Conservation (phyloP, 2,329 filamentous ascomycete species). For the Huntiella abstrusa region DNA sequence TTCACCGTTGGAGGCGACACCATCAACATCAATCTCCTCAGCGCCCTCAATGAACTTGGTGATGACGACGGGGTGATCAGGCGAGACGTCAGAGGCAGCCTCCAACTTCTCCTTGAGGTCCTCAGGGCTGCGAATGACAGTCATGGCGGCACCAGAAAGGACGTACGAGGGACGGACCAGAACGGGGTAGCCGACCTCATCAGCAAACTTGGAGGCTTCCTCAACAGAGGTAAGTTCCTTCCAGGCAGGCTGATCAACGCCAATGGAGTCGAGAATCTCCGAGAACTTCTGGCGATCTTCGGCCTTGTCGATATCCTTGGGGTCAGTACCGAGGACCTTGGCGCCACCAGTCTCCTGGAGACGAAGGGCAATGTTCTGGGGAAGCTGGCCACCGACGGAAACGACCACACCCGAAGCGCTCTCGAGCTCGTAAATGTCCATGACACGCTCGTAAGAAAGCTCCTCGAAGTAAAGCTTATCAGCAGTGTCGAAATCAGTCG, state of each 20-base stretch:
- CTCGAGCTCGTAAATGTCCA: conserved; percentile 97
- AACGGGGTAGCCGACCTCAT: conserved; percentile 77
- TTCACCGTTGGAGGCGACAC: conserved; percentile 69
- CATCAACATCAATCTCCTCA: conserved; percentile 90
- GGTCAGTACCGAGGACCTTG: conserved; percentile 81
- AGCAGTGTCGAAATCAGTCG: conserved; percentile 72
- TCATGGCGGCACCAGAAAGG: conserved; percentile 95
- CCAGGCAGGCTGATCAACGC: conserved; percentile 93
- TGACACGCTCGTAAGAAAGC: conserved; percentile 87
- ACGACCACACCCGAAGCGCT: conserved; percentile 72
- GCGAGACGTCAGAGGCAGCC: conserved; percentile 75
- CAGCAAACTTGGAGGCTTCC: conserved; percentile 73
- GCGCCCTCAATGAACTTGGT: conserved; percentile 97
- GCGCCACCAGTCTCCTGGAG: conserved; percentile 82
- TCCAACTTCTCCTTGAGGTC: conserved; percentile 91
- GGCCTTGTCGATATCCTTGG: conserved; percentile 88
- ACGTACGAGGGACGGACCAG: conserved; percentile 91
- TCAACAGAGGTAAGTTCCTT: conserved; percentile 84
- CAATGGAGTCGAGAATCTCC: conserved; percentile 88
- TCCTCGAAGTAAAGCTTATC: conserved; percentile 96
- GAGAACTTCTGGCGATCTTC: conserved; percentile 98
- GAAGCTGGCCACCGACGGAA: conserved; percentile 86
- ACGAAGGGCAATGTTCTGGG: conserved; percentile 90
- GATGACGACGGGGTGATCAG: conserved; percentile 95
- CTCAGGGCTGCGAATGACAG: conserved; percentile 70